Evolutionary conservation across 805 yeast species (phyloP).

Genomic region (Wickerhamomyces silvicola): DNA sequence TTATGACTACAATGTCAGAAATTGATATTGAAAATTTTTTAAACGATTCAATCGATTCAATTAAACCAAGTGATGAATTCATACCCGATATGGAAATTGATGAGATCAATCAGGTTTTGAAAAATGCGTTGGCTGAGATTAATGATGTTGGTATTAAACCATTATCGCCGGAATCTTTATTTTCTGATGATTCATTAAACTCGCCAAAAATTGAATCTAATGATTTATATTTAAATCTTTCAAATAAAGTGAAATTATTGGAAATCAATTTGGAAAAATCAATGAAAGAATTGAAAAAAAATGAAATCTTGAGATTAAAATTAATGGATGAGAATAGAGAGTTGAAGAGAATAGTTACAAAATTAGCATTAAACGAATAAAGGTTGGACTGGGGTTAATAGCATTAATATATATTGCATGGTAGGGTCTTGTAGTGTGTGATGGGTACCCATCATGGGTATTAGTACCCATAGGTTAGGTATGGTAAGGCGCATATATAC

Average conservation of each 20-base stretch:
- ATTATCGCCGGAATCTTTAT: slow-evolving; percentile 31
- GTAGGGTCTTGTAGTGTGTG: no score
- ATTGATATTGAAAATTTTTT: slow-evolving; percentile 11
- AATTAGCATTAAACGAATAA: slow-evolving; percentile 14
- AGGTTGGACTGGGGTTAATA: no score
- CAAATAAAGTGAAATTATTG: slow-evolving; percentile 27
- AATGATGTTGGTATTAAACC: slow-evolving; percentile 8
- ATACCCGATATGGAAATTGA: slow-evolving; percentile 23
- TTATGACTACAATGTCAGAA: slow-evolving; percentile 2
- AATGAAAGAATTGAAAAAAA: slow-evolving; percentile 27
- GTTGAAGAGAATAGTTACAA: slow-evolving; percentile 23
- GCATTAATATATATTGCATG: no score
- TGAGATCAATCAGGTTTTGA: slow-evolving; percentile 24
- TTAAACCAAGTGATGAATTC: slow-evolving; percentile 7
- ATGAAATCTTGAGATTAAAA: slow-evolving; percentile 31
- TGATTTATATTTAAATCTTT: slow-evolving; percentile 17
- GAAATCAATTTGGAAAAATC: slow-evolving; percentile 25
- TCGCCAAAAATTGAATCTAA: no score
- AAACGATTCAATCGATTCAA: slow-evolving; percentile 4
- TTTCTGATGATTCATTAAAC: slow-evolving; percentile 22
- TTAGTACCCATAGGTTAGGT: no score
- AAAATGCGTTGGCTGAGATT: slow-evolving; percentile 11
- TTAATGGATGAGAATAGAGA: slow-evolving; percentile 30
- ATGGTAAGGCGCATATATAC: no score
- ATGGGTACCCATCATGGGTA: no score